Percentiles rank a stretch among this genome's conserved stretches.
Evolutionary conservation across 129 eudicot species (phyloP).

Genomic region (Sambucus nigra): DNA sequence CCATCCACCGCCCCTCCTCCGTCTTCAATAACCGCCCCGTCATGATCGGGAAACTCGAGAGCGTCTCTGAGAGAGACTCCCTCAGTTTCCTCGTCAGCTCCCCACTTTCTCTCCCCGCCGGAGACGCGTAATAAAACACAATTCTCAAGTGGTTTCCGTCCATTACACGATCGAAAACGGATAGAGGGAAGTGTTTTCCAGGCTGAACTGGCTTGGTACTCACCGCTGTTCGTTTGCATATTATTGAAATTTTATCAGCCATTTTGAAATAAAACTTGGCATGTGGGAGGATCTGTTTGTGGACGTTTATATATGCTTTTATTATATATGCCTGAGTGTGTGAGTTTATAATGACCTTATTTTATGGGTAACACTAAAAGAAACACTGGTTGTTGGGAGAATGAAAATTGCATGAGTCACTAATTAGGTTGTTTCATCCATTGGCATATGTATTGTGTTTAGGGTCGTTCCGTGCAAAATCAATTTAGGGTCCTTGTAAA

Average conservation of each 20-base stretch:
- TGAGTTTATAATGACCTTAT: neutral
- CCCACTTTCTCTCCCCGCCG: constrained; percentile 6
- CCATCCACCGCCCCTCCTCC: constrained; percentile 32
- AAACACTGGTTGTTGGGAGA: constrained; percentile 7
- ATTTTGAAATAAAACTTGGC: too few species aligned
- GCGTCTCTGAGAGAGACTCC: constrained; percentile 15
- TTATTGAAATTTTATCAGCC: constrained; percentile 24
- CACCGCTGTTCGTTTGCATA: constrained; percentile 24
- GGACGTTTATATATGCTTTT: too few species aligned
- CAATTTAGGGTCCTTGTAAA: too few species aligned
- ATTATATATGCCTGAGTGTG: too few species aligned
- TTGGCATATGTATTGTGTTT: too few species aligned
- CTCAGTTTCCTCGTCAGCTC: constrained; percentile 12
- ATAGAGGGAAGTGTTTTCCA: constrained; percentile 21
- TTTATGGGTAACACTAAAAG: constrained; percentile 3
- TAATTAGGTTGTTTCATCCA: too few species aligned
- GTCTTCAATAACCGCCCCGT: constrained; percentile 26
- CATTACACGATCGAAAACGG: constrained; percentile 34
- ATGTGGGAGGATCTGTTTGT: too few species aligned
- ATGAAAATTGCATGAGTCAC: constrained; percentile 16
- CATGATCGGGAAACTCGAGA: constrained; percentile 13
- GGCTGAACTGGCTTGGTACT: constrained; percentile 27
- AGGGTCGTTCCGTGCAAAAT: too few species aligned
- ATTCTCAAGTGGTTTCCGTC: constrained; percentile 20
- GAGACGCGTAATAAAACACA: constrained; percentile 23